These are phyloP conservation scores for Collybia nuda DNA, from an alignment of 768 basidiomycete genomes.

Conservation along the genomic window DNA sequence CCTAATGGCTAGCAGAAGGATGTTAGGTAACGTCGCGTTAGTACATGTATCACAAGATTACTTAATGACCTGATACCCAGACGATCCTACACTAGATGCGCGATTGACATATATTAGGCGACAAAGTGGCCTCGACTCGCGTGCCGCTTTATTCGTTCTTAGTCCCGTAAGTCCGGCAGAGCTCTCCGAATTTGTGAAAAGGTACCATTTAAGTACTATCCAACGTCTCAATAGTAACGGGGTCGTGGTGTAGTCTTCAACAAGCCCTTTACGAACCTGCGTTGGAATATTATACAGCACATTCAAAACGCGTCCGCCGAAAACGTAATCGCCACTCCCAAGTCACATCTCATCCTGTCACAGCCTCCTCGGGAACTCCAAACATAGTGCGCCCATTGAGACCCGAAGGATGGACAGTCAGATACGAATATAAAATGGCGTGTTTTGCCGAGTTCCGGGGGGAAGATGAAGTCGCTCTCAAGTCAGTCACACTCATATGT, in stretches of 20 bases:
- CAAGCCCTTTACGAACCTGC: slow-evolving; percentile 88
- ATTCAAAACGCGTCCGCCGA: slow-evolving; percentile 87
- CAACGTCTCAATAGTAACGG: background rate
- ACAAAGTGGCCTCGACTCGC: slow-evolving; percentile 86
- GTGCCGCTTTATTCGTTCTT: slow-evolving; percentile 91
- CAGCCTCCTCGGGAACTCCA: slow-evolving; percentile 43
- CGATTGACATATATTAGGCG: slow-evolving; percentile 86
- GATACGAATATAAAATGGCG: slow-evolving; percentile 98
- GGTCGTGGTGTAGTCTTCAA: slow-evolving; percentile 59
- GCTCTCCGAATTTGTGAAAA: slow-evolving; percentile 85
- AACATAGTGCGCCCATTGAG: slow-evolving; percentile 60
- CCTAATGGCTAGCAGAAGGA: slow-evolving; percentile 81
- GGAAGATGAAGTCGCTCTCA: slow-evolving; percentile 89
- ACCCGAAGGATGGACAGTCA: slow-evolving; percentile 90
- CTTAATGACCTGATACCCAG: slow-evolving; percentile 34
- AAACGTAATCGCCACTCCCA: slow-evolving; percentile 87
- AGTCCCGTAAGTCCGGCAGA: slow-evolving; percentile 89
- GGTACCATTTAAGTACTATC: slow-evolving; percentile 39
- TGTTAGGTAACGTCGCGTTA: slow-evolving; percentile 63
- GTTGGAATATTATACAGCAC: slow-evolving; percentile 89
- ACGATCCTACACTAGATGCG: slow-evolving; percentile 80
- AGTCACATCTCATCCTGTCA: slow-evolving; percentile 47
- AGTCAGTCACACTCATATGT: slow-evolving; percentile 49
- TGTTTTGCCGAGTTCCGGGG: slow-evolving; percentile 94
- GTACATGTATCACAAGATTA: background rate